These are phyloP conservation scores for Botryosphaeria dothidea DNA, from an alignment of 2,329 filamentous ascomycete genomes.

Conservation along the genomic window DNA sequence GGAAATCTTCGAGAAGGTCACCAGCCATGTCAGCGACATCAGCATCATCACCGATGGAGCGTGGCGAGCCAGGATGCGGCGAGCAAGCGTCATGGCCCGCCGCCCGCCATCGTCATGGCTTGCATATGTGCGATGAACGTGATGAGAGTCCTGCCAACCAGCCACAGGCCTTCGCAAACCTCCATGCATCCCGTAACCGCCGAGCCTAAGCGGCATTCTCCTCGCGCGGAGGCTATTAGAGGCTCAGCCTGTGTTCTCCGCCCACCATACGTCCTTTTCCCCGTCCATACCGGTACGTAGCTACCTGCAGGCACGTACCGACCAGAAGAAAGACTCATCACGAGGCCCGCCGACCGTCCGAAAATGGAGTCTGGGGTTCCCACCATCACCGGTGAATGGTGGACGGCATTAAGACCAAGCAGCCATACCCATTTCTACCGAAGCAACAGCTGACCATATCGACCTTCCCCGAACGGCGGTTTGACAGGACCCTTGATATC, in stretches of 20 bases:
- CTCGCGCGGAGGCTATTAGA: not conserved
- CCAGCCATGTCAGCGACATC: not conserved
- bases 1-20: constrained; percentile 7
- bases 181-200: not conserved
- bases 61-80: not conserved
- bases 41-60: not conserved
- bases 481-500: not conserved
- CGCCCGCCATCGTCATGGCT: constrained; percentile 1
- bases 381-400: not conserved
- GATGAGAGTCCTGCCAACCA: constrained; percentile 4
- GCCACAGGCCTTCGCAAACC: not conserved
- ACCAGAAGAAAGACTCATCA: not conserved
- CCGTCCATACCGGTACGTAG: not conserved
- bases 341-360: not conserved
- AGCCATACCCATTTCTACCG: not conserved
- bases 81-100: not conserved
- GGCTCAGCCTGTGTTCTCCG: not conserved
- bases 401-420: not conserved
- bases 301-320: not conserved
- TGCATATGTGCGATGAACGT: constrained; percentile 8
- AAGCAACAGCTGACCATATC: not conserved
- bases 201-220: not conserved
- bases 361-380: not conserved
- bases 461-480: not conserved
- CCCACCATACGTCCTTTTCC: not conserved